phyloP scores from a whole-genome alignment of 768 basidiomycete species.

The Dacryopinax primogenitus region DNA sequence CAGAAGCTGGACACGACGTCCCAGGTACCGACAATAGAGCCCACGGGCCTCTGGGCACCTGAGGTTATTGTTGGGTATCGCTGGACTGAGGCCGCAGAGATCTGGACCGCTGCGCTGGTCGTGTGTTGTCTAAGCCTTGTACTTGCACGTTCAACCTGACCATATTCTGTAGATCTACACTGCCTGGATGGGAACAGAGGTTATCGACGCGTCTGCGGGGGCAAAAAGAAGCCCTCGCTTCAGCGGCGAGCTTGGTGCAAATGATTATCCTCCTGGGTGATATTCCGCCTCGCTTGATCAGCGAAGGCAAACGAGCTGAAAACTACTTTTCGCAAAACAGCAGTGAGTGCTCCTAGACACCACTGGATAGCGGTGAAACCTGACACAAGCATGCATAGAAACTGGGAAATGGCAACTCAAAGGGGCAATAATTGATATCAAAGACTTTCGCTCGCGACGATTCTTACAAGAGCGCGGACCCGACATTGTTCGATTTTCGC shows the following conservation, averaged over 20 bases:
- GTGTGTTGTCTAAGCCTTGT: background rate
- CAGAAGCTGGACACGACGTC: background rate
- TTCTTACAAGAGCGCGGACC: background rate
- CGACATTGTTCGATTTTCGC: background rate
- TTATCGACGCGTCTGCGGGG: background rate
- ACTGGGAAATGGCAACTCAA: background rate
- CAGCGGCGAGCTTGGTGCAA: background rate
- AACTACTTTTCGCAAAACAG: background rate
- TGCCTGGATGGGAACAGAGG: background rate
- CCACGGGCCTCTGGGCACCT: background rate
- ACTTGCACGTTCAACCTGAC: background rate
- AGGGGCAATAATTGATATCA: background rate
- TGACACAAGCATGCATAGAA: background rate
- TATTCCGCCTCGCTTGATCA: background rate
- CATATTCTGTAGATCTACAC: background rate
- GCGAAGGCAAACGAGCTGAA: background rate
- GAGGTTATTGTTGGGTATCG: background rate
- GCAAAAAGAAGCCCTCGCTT: background rate
- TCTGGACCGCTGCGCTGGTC: background rate
- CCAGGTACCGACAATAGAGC: background rate
- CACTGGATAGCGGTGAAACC: background rate
- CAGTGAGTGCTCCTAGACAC: background rate
- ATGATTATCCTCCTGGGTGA: background rate
- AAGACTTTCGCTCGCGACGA: background rate
- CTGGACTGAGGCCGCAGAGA: background rate